Conservation (phyloP, 2,329 filamentous ascomycete genomes). For the Talaromyces amestolkiae region DNA sequence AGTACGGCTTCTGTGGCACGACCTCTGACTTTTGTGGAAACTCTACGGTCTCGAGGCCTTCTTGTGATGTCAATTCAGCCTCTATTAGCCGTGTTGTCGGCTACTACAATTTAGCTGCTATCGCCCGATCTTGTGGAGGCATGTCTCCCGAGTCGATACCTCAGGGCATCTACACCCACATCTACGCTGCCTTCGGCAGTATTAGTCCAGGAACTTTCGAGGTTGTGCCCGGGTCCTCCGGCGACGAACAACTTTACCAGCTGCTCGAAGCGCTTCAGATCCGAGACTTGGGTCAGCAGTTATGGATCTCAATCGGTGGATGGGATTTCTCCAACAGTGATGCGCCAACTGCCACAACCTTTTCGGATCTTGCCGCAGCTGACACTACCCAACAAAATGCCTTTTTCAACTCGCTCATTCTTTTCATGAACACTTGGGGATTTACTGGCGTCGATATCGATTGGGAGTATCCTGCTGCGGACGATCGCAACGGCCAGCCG, state of each 20-base stretch:
- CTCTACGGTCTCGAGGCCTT: background rate
- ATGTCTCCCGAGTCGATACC: too few species aligned
- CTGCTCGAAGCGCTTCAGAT: slow-evolving; percentile 35
- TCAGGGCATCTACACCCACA: background rate
- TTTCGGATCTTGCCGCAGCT: slow-evolving; percentile 17
- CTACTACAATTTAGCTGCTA: too few species aligned
- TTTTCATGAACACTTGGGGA: slow-evolving; percentile 22
- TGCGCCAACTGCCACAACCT: background rate
- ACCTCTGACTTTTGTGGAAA: slow-evolving; percentile 18
- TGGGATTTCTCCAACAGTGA: slow-evolving; percentile 16
- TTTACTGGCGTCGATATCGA: slow-evolving; percentile 22
- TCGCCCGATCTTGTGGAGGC: too few species aligned
- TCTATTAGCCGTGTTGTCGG: too few species aligned
- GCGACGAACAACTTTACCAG: slow-evolving; percentile 20
- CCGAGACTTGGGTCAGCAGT: background rate
- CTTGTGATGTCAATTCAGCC: background rate
- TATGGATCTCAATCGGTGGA: slow-evolving; percentile 24
- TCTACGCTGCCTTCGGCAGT: slow-evolving; percentile 37
- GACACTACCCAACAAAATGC: background rate
- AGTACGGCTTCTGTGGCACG: slow-evolving; percentile 23
- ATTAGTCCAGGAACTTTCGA: slow-evolving; percentile 37
- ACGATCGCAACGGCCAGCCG: slow-evolving; percentile 1
- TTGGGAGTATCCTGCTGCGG: slow-evolving; percentile 6
- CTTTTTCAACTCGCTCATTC: background rate
- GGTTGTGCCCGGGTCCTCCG: slow-evolving; percentile 25